phyloP scores from a whole-genome alignment of 306 rosid genomes.

The Pyrus bretschneideri region DNA sequence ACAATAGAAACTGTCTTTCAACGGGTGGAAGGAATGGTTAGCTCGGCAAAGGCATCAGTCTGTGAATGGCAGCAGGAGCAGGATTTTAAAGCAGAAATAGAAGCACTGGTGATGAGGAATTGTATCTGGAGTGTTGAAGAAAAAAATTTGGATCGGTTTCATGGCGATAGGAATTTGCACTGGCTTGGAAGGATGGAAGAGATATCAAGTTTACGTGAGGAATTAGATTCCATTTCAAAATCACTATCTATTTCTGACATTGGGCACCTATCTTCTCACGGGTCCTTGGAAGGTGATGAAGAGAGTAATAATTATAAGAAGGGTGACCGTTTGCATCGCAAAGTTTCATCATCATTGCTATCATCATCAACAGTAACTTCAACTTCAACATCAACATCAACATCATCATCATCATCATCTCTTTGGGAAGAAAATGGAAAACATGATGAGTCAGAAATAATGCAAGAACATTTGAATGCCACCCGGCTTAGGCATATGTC shows the following conservation, averaged over 20 bases:
- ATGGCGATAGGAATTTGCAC: constrained; percentile 29
- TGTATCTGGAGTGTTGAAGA: constrained; percentile 47
- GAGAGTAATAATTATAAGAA: constrained; percentile 36
- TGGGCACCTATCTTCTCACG: constrained; percentile 55
- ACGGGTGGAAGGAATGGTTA: constrained; percentile 37
- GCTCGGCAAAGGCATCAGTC: constrained; percentile 34
- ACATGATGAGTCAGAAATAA: constrained; percentile 36
- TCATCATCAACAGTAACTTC: neutral
- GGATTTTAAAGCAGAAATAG: constrained; percentile 60
- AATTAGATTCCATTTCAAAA: constrained; percentile 53
- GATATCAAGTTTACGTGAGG: constrained; percentile 59
- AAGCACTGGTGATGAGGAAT: constrained; percentile 47
- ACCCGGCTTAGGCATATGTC: constrained; percentile 34
- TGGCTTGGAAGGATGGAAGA: constrained; percentile 44
- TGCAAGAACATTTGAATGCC: constrained; percentile 44
- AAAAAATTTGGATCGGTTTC: constrained; percentile 28
- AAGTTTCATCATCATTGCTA: constrained; percentile 1
- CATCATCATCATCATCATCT: constrained; percentile 16
- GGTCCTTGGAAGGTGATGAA: constrained; percentile 60
- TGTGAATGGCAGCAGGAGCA: constrained; percentile 62
- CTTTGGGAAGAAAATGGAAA: constrained; percentile 61
- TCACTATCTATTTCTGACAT: constrained; percentile 43
- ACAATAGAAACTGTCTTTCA: constrained; percentile 30
- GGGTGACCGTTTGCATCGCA: constrained; percentile 41
- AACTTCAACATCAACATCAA: neutral